Evolutionary conservation across 2,329 filamentous ascomycete species (phyloP), one percentile per base, ranked within the genome.

Genomic region (Tricladium varicosporioides): DNA sequence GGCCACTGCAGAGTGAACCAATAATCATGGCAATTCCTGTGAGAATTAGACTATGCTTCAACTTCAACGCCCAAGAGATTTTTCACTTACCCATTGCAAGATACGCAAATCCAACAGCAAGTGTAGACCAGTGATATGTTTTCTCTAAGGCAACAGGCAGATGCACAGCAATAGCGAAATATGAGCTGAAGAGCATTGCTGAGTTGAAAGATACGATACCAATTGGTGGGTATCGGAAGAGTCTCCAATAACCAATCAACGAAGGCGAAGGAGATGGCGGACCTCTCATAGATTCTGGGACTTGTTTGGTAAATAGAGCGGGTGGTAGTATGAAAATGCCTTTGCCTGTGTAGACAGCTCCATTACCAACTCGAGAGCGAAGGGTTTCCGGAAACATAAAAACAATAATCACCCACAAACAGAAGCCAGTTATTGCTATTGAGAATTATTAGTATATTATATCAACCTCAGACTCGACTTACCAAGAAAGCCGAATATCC

Each of bases 401-500:
- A 2, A 52, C 19, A 40, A 52, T 52, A 31, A 52, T 46, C 2
- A 52, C 40, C 50, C 50, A 52, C 4, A 52, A 19, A 18, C 44
- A 40, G 18, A 52, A 52, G 10, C 50, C 50, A 32, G 50, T 31
- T 45, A 52, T 52, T 32, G 50, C 50, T 52, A 19, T 27, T 27
- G 22, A 27, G 22, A 7, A 27, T 27, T 4, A 7, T 27, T 27
- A 27, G 22, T 7, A 27, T 7, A 27, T 27, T 3, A 27, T 3
- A 4, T 27, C 4, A 3, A 27, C 22, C 7, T 27, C 4, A 14
- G 42, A 14, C 18, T 11, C 27, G 9, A 32, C 14, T 11, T 44
- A 52, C 50, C 50, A 11, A 52, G 50, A 18, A 52, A 52, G 5
- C 50, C 50, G 45, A 52, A 52, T 13, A 52, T 52, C 50, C 50